A percentile compares a stretch with the other conserved stretches of the same genome.
Conservation (phyloP, 352 stramenopile species). For the Pythium grandisporangium region DNA sequence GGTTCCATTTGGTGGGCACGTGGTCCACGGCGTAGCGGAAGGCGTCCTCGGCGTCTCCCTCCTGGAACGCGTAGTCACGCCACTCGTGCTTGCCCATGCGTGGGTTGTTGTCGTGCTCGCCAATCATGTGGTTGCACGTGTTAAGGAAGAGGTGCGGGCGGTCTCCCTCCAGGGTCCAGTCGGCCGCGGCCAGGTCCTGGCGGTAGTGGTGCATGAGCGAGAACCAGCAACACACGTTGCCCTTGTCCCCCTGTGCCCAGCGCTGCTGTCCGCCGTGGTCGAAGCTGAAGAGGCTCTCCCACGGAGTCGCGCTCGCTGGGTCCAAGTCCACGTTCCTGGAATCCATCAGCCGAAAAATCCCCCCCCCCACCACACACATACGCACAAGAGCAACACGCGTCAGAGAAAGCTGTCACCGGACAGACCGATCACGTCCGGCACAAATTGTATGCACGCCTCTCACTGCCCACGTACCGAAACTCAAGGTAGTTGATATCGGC, state of each 20-base stretch:
- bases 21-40: constrained; percentile 72
- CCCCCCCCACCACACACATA: background rate
- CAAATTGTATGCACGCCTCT: too few relatives aligned
- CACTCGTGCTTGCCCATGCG: constrained; percentile 70
- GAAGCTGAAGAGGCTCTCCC: constrained; percentile 53
- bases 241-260: constrained; percentile 80
- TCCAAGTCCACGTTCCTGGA: constrained; percentile 55
- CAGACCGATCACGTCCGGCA: too few relatives aligned
- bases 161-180: constrained; percentile 38
- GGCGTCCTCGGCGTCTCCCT: constrained; percentile 54
- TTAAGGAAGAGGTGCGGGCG: constrained; percentile 79
- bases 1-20: constrained; percentile 80
- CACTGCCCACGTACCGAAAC: constrained; percentile 56
- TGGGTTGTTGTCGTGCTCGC: constrained; percentile 75
- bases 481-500: constrained; percentile 88
- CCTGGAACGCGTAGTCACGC: constrained; percentile 74
- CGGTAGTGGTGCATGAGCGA: constrained; percentile 86
- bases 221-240: constrained; percentile 77
- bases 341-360: too few relatives aligned
- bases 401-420: too few relatives aligned
- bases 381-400: background rate
- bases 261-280: constrained; percentile 72
- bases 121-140: constrained; percentile 88
- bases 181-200: constrained; percentile 29
- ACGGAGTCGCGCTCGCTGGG: constrained; percentile 26